phyloP scores from a whole-genome alignment of 1,284 basidiomycete species.

The Cryptococcus sp. region DNA sequence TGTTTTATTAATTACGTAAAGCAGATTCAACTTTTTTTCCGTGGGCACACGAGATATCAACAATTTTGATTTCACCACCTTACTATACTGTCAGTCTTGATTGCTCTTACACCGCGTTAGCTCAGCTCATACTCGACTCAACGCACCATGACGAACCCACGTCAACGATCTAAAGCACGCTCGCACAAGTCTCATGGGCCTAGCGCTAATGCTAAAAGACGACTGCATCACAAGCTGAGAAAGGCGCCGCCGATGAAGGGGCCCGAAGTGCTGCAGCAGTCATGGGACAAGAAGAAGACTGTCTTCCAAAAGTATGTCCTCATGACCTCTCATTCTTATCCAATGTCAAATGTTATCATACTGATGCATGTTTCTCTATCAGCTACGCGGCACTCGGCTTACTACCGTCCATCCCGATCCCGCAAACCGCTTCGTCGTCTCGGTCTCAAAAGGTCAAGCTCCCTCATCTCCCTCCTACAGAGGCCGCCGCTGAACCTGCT shows the following conservation, averaged over 20 bases:
- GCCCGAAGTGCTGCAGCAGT: slow-evolving; percentile 76
- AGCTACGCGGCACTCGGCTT: slow-evolving; percentile 53
- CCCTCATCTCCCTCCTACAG: slow-evolving; percentile 58
- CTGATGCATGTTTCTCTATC: not conserved
- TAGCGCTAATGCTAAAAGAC: slow-evolving; percentile 31
- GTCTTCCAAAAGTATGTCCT: slow-evolving; percentile 83
- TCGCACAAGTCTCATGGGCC: slow-evolving; percentile 45
- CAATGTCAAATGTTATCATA: not conserved
- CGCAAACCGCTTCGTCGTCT: slow-evolving; percentile 27
- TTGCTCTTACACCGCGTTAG: too few relatives aligned
- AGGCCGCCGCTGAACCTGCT: not conserved
- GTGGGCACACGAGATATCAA: not conserved
- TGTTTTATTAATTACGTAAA: not conserved
- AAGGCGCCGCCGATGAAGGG: slow-evolving; percentile 79
- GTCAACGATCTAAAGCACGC: slow-evolving; percentile 61
- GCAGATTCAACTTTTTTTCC: not conserved
- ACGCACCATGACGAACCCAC: slow-evolving; percentile 79
- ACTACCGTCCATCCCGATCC: slow-evolving; percentile 47
- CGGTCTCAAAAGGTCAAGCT: slow-evolving; percentile 39
- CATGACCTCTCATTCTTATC: too few relatives aligned
- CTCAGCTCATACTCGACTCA: not conserved
- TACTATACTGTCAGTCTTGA: not conserved
- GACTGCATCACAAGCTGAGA: slow-evolving; percentile 53
- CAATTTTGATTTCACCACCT: not conserved
- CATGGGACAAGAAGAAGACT: slow-evolving; percentile 87